Percentiles rank a stretch among this genome's conserved stretches.
These are phyloP conservation scores for Tetrahymena malaccensis DNA, from an alignment of 73 alveolate genomes.

Conservation along the genomic window DNA sequence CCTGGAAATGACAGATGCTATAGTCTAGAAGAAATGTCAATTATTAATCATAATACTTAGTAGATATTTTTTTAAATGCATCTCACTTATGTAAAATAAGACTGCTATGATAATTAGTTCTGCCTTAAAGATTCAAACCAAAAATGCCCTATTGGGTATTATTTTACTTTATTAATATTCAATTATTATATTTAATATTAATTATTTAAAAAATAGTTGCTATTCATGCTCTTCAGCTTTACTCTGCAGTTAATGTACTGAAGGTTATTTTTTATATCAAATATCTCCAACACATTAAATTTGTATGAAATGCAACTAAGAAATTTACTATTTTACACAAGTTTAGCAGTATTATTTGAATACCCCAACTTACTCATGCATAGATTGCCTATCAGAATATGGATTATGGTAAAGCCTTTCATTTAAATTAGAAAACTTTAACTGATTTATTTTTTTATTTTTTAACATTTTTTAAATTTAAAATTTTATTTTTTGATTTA, in stretches of 20 bases:
- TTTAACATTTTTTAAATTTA: no score
- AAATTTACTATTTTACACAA: background rate
- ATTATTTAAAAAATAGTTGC: no score
- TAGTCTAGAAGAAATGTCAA: background rate
- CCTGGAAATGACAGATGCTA: background rate
- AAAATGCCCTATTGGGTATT: background rate
- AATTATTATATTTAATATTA: no score
- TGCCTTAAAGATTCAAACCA: background rate
- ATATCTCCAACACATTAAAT: background rate
- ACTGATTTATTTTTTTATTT: no score
- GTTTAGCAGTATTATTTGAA: background rate
- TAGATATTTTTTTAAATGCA: background rate
- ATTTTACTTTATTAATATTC: no score
- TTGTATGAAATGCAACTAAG: background rate
- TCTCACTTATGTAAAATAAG: background rate
- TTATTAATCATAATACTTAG: background rate
- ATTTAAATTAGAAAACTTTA: background rate
- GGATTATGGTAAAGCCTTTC: background rate
- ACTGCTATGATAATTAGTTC: background rate
- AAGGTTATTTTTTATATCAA: background rate
- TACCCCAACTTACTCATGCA: background rate
- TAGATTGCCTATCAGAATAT: background rate
- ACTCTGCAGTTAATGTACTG: background rate
- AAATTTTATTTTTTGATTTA: no score
- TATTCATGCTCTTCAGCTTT: background rate